Evolutionary conservation across 768 basidiomycete species (phyloP).

Genomic region (Dendrothele bispora): DNA sequence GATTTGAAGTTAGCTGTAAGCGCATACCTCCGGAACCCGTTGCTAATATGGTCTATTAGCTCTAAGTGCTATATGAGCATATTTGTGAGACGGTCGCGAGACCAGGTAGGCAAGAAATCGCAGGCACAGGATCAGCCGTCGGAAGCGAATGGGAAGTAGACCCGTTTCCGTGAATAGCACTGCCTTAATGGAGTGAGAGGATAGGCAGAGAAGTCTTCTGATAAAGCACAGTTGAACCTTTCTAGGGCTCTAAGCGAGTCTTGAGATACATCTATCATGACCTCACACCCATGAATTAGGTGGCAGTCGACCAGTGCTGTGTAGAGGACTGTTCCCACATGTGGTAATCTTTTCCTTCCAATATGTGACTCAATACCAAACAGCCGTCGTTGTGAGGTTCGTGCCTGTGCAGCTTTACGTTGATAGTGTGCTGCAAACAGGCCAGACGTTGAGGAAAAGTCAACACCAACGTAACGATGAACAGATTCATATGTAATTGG

Average conservation of each 20-base stretch:
- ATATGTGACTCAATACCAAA: neutral
- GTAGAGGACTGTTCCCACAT: constrained; percentile 3
- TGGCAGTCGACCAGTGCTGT: constrained; percentile 7
- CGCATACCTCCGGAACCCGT: too few species aligned
- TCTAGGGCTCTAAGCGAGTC: neutral
- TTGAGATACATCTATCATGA: neutral
- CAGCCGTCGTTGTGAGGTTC: neutral
- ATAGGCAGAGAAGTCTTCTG: neutral
- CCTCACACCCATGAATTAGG: constrained; percentile 4
- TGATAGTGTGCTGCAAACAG: constrained; percentile 11
- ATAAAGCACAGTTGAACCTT: constrained; percentile 3
- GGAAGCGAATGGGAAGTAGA: constrained; percentile 7
- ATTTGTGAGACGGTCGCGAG: neutral
- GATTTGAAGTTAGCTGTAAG: too few species aligned
- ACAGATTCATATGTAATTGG: neutral
- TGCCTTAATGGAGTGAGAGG: neutral
- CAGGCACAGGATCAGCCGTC: constrained; percentile 6
- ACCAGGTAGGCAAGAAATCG: constrained; percentile 3
- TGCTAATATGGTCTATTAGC: too few species aligned
- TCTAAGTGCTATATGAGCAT: neutral
- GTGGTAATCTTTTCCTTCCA: neutral
- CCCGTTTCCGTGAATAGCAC: constrained; percentile 13
- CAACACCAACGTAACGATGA: neutral
- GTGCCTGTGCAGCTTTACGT: constrained; percentile 10
- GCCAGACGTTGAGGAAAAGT: constrained; percentile 6